Base-by-base conservation (phyloP, 768 basidiomycete genomes). In the Mycena crocata region DNA sequence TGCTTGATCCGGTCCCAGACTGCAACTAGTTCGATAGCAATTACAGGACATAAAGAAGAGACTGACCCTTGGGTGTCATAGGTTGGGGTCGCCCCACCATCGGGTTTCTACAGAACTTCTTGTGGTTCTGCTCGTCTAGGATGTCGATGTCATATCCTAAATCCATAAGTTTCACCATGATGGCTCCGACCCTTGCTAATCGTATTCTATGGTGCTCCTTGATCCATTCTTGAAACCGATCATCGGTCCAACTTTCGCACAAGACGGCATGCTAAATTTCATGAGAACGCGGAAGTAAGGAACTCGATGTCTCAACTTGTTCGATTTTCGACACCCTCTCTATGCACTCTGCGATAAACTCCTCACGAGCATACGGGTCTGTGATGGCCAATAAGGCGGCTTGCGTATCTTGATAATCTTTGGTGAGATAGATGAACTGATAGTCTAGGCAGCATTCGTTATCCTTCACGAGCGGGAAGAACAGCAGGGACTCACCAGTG, bases 1-100 rank as follows among this genome's bases (percentile, higher is more conserved):
- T 37, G 9, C 58, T 60, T 60, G 58, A 60, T 50, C 19, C 37
- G 19, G 15, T 31, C 28, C 58, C 48, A 60, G 19, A 39, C 58
- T 58, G 19, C 37, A 31, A 21, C 34, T 3, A 10, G 44, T 35
- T 58, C 26, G 26, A 34, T 19, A 37, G 9, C 26, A 24, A 48
- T 24, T 2, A 8, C 28, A 48, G 46, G n/a, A 30, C n/a, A 26
- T 2, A 9, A 8, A 23, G 50, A 40, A 39, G 9, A 21, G 40
- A 49, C 58, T n/a, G 24, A 59, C 58, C 48, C 6, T 23, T 46
- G 5, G 34, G 24, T 6, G 48, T 59, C 48, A 59, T 39, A 30
- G 48, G 46, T 17, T 49, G 35, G 12, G 46, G 35, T 59, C 35
- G 46, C 17, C 30, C 39, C 46, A 40, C 24, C 12, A 37, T 23